Evolutionary conservation across 495 filamentous ascomycete species (phyloP), one percentile per base, ranked within the genome.

Genomic region (Alectoria sarmentosa): DNA sequence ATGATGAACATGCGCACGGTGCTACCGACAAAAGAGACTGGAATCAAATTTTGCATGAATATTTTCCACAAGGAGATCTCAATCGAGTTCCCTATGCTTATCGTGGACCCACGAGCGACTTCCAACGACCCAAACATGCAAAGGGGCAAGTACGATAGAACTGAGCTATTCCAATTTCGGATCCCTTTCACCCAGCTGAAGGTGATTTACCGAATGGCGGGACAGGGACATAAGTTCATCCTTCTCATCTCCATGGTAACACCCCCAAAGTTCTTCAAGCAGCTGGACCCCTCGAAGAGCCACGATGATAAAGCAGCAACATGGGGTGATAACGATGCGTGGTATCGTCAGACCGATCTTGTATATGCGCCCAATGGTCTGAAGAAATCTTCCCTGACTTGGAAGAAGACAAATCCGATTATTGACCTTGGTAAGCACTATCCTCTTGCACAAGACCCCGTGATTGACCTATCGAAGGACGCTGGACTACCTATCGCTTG

Each of bases 291-390:
- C 37, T 69, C 74, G 21, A 67, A 52, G 60, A 79, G 76, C 19
- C 73, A 78, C 26, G 77, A 79, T 26, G 73, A 70, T 21, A 72
- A 72, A 13, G 64, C 71, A 0, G 74, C 60, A 19, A 73, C 37
- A 42, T 97, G 92, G 92, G 78, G 71, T 38, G 84, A 88, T 19
- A 75, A 75, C 30, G 85, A 92, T 67, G 74, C 82, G 13, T 98
- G 92, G 92, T 83, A 79, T 48, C 81, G 94, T 19, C 87, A 88
- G 61, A 90, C 90, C 0, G 80, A 88, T 41, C 83, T 97, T 54
- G 77, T 82, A 4, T 79, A 81, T 59, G 73, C 83, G 63, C 74
- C 76, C 0, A 57, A 70, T 34, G 69, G 65, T n/a, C 70, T 84
- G 5, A 74, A 70, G 21, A 61, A 61, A 17, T 60, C 72, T 2